A percentile compares a stretch with the other conserved stretches of the same genome.
These are phyloP conservation scores for Rasamsonia emersonii DNA, from an alignment of 2,329 filamentous ascomycete genomes.

Conservation along the genomic window DNA sequence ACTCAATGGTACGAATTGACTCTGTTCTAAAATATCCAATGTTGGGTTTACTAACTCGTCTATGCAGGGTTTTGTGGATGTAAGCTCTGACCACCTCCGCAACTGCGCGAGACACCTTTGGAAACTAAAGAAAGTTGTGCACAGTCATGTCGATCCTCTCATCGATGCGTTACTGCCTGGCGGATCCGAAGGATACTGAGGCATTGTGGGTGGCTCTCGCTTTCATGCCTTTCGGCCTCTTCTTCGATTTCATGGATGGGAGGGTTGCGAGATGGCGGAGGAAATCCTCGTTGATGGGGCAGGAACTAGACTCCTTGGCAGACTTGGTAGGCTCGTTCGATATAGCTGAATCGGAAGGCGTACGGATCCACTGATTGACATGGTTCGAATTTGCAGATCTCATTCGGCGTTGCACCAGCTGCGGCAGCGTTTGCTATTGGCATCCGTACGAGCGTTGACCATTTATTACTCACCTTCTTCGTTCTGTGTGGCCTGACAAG, in stretches of 20 bases:
- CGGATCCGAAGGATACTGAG: slow-evolving; percentile 53
- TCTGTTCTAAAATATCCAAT: not conserved
- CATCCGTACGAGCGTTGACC: slow-evolving; percentile 74
- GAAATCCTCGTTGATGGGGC: slow-evolving; percentile 96
- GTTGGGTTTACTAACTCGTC: slow-evolving; percentile 11
- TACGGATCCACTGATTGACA: slow-evolving; percentile 6
- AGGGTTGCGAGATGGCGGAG: slow-evolving; percentile 92
- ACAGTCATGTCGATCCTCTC: slow-evolving; percentile 88
- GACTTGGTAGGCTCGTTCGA: slow-evolving; percentile 61
- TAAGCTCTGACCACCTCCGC: slow-evolving; percentile 20
- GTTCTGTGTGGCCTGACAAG: slow-evolving; percentile 90
- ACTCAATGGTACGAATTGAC: slow-evolving; percentile 35
- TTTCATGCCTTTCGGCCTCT: slow-evolving; percentile 85
- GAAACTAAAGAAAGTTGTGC: slow-evolving; percentile 12
- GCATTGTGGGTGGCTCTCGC: slow-evolving; percentile 75
- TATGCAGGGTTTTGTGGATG: slow-evolving; percentile 40
- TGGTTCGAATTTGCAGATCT: slow-evolving; percentile 55
- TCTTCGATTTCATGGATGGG: slow-evolving; percentile 98
- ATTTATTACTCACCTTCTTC: slow-evolving; percentile 73
- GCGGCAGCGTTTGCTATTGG: slow-evolving; percentile 82
- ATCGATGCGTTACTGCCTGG: slow-evolving; percentile 85
- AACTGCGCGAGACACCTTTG: slow-evolving; percentile 2
- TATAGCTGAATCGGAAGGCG: not conserved
- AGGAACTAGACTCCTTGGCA: slow-evolving; percentile 91
- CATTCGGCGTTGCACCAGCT: slow-evolving; percentile 87